These are phyloP conservation scores for Ramalina intermedia DNA, from an alignment of 495 filamentous ascomycete species.

Conservation along the genomic window DNA sequence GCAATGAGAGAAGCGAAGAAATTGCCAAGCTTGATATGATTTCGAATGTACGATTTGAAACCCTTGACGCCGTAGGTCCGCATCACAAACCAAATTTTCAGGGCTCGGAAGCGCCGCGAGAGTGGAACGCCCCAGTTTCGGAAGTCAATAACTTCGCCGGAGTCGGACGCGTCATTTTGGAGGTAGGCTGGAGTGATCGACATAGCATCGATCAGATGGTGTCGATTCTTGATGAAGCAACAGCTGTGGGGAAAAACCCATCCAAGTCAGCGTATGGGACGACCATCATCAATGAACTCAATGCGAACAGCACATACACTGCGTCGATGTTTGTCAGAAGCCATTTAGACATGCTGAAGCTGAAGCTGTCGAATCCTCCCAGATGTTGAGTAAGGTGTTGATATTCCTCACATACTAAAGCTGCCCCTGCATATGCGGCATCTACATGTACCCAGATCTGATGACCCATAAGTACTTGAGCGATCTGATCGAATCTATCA, in stretches of 20 bases:
- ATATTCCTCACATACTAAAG: constrained; percentile 70
- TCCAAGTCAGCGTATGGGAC: constrained; percentile 1
- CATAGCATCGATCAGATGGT: constrained; percentile 59
- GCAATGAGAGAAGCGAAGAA: constrained; percentile 46
- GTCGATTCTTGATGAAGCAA: constrained; percentile 59
- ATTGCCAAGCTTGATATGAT: constrained; percentile 50
- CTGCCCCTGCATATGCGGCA: constrained; percentile 79
- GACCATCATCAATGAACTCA: background rate
- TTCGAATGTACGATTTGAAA: constrained; percentile 54
- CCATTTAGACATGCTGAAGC: constrained; percentile 70
- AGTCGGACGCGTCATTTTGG: constrained; percentile 60
- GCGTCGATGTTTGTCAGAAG: constrained; percentile 88
- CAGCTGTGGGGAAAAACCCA: constrained; percentile 28
- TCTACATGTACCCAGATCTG: constrained; percentile 88
- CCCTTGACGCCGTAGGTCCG: constrained; percentile 70
- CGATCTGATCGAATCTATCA: constrained; percentile 64
- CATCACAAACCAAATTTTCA: constrained; percentile 96
- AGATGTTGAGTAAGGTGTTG: constrained; percentile 53
- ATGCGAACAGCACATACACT: constrained; percentile 20
- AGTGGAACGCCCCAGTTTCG: constrained; percentile 94
- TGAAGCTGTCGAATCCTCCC: constrained; percentile 63
- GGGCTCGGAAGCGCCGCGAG: constrained; percentile 67
- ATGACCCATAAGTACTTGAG: constrained; percentile 45
- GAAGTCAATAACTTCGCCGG: constrained; percentile 81
- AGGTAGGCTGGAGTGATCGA: constrained; percentile 74